Evolutionary conservation across 805 yeast species (phyloP), one percentile per base, ranked within the genome.

Genomic region (Ogataea populi-albae): DNA sequence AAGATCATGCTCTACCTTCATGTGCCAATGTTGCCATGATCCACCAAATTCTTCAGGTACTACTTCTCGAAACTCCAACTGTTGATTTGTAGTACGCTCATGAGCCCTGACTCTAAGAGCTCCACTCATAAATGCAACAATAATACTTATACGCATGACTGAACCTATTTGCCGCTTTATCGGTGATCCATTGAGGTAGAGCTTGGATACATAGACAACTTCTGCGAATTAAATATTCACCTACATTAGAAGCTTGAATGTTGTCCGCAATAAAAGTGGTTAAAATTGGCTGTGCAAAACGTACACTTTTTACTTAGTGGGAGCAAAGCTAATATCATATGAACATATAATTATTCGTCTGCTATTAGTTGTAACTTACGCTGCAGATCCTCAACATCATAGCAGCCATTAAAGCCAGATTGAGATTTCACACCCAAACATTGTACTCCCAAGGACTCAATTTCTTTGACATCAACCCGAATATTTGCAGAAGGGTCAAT

Each of bases 21-120:
- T 89, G 59, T 91, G 98, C 85, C 89, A 83, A 48, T 74, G 73
- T 51, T 82, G 86, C 95, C 95, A 86, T 12, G 75, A 61, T 23
- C 76, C 49, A 1, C 75, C 78, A 30, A 47, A 58, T 32, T 58
- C 59, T 8, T 60, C 62, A 2, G 87, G 87, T 18, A 67, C 68
- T 22, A 45, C 38, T 38, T 73, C 75, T 31, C 65, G 26, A 65
- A 69, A 52, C 40, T 57, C 43, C 4, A 46, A 51, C 40, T 57
- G 43, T 4, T 46, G 31, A n/a, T 40, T 33, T n/a, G 16, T 26
- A 6, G 38, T 39, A 17, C 17, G 35, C 35, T 30, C 33, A 16
- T 41, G 46, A n/a, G n/a, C n/a, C n/a, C n/a, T n/a, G n/a, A n/a
- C n/a, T n/a, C n/a, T n/a, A n/a, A n/a, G n/a, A n/a, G n/a, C n/a